Evolutionary conservation across 176 grass and related monocot genomes (phyloP).

Genomic region (Lolium rigidum): DNA sequence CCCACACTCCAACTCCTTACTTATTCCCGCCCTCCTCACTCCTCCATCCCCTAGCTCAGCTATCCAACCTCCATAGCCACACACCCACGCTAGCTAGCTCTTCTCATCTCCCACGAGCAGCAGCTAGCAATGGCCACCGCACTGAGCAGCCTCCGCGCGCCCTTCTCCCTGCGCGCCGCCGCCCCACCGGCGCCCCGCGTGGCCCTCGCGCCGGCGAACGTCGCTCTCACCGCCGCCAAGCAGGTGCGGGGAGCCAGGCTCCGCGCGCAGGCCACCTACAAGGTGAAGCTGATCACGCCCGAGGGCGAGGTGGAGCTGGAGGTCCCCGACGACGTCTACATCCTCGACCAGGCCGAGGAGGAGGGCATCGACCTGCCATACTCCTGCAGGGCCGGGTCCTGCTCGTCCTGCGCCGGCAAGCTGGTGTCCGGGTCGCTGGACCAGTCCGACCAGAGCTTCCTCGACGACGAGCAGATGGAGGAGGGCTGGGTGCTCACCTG

Average conservation of each 20-base stretch:
- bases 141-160: slow-evolving; percentile 51
- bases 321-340: slow-evolving; percentile 66
- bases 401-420: slow-evolving; percentile 86
- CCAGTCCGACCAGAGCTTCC: slow-evolving; percentile 84
- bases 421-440: slow-evolving; percentile 59
- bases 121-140: slow-evolving; percentile 48
- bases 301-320: slow-evolving; percentile 58
- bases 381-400: slow-evolving; percentile 73
- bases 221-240: background rate
- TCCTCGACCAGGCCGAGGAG: slow-evolving; percentile 76
- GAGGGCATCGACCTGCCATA: slow-evolving; percentile 69
- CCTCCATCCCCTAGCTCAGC: background rate
- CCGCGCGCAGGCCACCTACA: slow-evolving; percentile 58
- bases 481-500: slow-evolving; percentile 76
- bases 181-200: background rate
- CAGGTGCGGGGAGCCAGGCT: slow-evolving; percentile 29
- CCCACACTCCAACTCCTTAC: slow-evolving; percentile 1
- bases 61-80: slow-evolving; percentile 4
- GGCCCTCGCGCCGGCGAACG: background rate
- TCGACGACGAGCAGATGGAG: slow-evolving; percentile 68
- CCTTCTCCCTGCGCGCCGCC: slow-evolving; percentile 38
- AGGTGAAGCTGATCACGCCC: slow-evolving; percentile 73
- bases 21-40: slow-evolving; percentile 21
- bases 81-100: background rate
- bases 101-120: background rate